Evolutionary conservation across 2,329 filamentous ascomycete species (phyloP), one percentile per base, ranked within the genome.

Genomic region (Apiospora rasikravindrae): DNA sequence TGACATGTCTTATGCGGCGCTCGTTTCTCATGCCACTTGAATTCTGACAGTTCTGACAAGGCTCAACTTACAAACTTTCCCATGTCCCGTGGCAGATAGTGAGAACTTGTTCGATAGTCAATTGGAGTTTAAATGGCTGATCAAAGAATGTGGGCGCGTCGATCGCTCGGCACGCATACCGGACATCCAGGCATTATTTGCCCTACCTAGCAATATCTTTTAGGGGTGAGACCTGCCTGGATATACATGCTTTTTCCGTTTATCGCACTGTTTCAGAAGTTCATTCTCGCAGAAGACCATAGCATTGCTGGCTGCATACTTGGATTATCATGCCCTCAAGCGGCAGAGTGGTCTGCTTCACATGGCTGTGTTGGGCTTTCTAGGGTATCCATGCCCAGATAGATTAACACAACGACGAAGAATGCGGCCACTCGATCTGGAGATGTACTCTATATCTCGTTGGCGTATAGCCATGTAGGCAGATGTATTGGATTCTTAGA

Each of bases 71-170:
- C 6, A 64, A 40, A 40, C 33, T 40, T 2, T 14, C 16, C 29
- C 26, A 19, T 33, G 26, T 26, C 51, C 26, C 29, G 51, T 37
- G 16, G 19, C 57, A 40, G 22, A 40, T 40, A 64, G 57, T 40
- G 57, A 64, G 57, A 40, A 64, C 57, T 64, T 64, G 33, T 64
- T 40, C 57, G 33, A 64, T 64, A 64, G 19, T 64, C 19, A n/a
- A 40, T 40, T 37, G 29, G 57, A 64, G 57, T 64, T 6, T 64
- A 64, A 64, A 64, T 64, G 33, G 57, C 57, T 40, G 57, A 64
- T 64, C 53, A n/a, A 40, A 40, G 57, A 64, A 64, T 64, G 57
- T n/a, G 29, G 40, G 29, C 40, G 29, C 40, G 57, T 64, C 57
- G 57, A 37, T 61, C 53, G 37, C 10, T 19, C 53, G 53, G 53